A percentile compares a stretch with the other conserved stretches of the same genome.
Evolutionary conservation across 306 rosid genomes (phyloP).

Genomic region (Pterocarpus macrocarpus): DNA sequence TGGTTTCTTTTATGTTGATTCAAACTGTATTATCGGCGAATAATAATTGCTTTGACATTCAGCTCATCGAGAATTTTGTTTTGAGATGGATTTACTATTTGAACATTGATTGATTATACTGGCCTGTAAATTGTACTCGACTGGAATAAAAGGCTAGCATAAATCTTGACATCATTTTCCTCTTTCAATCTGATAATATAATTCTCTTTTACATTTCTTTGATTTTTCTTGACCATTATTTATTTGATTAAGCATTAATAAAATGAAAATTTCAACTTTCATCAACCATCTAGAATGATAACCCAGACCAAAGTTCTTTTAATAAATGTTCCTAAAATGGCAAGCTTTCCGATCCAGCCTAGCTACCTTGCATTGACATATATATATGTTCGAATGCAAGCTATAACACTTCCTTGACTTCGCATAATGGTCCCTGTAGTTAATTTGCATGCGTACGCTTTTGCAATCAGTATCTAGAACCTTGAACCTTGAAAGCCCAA

Average conservation of each 20-base stretch:
- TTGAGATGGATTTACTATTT: neutral
- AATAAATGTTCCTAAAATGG: neutral
- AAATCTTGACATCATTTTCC: neutral
- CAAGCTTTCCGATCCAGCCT: neutral
- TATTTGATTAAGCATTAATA: neutral
- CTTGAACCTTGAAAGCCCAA: neutral
- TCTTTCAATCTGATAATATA: neutral
- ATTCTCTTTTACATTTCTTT: neutral
- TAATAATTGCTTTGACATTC: constrained; percentile 29
- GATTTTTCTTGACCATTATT: neutral
- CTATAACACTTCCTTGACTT: neutral
- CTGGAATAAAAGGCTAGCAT: neutral
- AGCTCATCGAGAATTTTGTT: neutral
- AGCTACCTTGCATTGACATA: neutral
- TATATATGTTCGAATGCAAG: neutral
- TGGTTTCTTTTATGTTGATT: constrained; percentile 4
- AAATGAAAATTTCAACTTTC: neutral
- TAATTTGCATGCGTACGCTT: constrained; percentile 1
- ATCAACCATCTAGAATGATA: constrained; percentile 16
- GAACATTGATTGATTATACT: neutral
- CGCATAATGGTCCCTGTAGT: neutral
- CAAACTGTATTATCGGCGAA: constrained; percentile 10
- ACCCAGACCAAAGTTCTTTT: neutral
- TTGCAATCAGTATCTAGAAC: neutral
- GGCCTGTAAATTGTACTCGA: neutral